Conservation (phyloP, 2,329 filamentous ascomycete species). For the Aschersonia sp. region DNA sequence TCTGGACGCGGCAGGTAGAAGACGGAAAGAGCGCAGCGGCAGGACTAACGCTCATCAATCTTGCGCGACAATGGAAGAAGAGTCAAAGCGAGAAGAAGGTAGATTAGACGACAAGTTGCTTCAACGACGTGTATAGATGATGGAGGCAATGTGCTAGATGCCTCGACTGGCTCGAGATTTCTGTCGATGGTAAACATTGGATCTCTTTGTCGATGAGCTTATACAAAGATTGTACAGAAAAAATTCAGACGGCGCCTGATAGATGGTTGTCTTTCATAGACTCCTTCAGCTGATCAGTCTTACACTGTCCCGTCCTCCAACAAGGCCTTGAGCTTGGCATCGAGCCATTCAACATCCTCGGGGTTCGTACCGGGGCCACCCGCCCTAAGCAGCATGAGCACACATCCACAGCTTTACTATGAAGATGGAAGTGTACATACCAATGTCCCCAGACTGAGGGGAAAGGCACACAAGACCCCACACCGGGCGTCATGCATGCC, state of each 20-base stretch:
- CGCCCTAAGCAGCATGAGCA: slow-evolving; percentile 26
- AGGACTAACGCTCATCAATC: slow-evolving; percentile 18
- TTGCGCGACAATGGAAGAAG: slow-evolving; percentile 11
- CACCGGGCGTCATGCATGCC: slow-evolving; percentile 20
- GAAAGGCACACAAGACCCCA: slow-evolving; percentile 20
- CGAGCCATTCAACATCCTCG: slow-evolving; percentile 59
- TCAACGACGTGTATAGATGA: too few relatives aligned
- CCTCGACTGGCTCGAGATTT: too few relatives aligned
- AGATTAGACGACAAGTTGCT: background rate
- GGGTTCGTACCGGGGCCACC: slow-evolving; percentile 57
- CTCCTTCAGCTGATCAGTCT: background rate
- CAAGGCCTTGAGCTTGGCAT: slow-evolving; percentile 41
- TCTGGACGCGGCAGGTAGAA: slow-evolving; percentile 27
- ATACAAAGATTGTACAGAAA: too few relatives aligned
- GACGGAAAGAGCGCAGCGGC: slow-evolving; percentile 20
- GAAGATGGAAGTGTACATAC: slow-evolving; percentile 5
- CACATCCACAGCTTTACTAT: background rate
- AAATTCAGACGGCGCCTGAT: too few relatives aligned
- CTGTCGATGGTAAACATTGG: too few relatives aligned
- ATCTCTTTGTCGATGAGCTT: too few relatives aligned
- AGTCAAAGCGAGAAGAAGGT: background rate
- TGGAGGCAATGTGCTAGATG: too few relatives aligned
- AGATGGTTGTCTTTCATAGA: too few relatives aligned
- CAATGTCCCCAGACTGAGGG: slow-evolving; percentile 29
- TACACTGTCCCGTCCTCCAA: slow-evolving; percentile 7